Evolutionary conservation across 768 basidiomycete species (phyloP), one percentile per base, ranked within the genome.

Genomic region (Crassisporium funariophilum): DNA sequence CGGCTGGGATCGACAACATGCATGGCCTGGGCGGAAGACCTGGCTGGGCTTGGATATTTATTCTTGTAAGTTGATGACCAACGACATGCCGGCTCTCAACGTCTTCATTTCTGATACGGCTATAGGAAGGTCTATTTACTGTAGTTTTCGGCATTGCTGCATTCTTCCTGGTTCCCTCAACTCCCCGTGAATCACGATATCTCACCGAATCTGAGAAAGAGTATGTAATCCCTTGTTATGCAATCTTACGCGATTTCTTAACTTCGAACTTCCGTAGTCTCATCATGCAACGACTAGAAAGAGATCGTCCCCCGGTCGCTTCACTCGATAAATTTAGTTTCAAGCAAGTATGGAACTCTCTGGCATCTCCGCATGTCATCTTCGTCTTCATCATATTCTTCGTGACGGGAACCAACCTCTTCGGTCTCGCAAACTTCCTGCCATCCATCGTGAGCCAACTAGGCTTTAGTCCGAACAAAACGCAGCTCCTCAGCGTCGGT

Each of bases 1-100:
- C 84, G 1, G 69, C 80, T 21, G 82, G 72, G 0, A 83, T 88
- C 40, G 59, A 70, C 11, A 64, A 80, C 8, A 78, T 88, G 71
- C 61, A 82, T 41, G 79, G 78, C 9, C 61, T 72, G 33, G 64
- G 66, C 2, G 77, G 79, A 8, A 74, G 67, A 42, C 70, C 75
- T 1, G 83, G 79, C 0, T 86, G 84, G 84, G 68, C 77, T n/a
- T 66, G 64, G 64, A 66, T 66, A 13, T 66, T 66, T 41, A 66
- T 66, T 46, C 47, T 66, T 23, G 64, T 66, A 34, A 16, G 56
- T 48, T 22, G 21, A 22, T 35, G 21, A 11, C 27, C 27, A 11
- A n/a, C 29, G 29, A 5, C n/a, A n/a, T n/a, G n/a, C n/a, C n/a
- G n/a, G n/a, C 16, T 35, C 10, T 23, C 5, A 6, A 10, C 16